phyloP scores from a whole-genome alignment of 257 asterid species.

The Rauvolfia tetraphylla region DNA sequence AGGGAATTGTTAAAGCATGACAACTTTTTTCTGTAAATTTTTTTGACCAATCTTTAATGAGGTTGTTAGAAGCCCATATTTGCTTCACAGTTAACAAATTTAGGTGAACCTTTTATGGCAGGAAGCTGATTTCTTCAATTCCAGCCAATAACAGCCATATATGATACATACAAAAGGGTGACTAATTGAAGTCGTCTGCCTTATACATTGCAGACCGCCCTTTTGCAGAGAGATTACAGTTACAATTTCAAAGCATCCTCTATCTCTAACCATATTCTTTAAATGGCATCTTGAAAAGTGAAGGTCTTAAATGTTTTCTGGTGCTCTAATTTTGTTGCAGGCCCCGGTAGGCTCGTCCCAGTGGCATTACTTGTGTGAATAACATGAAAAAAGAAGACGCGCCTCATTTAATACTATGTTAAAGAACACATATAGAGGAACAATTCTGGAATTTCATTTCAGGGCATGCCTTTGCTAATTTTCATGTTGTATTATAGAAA shows the following conservation, averaged over 20 bases:
- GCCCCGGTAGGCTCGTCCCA: neutral
- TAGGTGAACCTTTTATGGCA: conserved; percentile 11
- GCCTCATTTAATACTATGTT: no score
- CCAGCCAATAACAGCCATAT: neutral
- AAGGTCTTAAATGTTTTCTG: neutral
- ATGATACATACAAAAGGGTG: neutral
- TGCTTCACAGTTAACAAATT: neutral
- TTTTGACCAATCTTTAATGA: conserved; percentile 12
- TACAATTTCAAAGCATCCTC: neutral
- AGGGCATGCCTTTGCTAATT: no score
- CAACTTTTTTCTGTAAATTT: neutral
- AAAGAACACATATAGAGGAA: no score
- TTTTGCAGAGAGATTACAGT: neutral
- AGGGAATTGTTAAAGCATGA: neutral
- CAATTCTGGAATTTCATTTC: no score
- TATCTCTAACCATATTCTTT: neutral
- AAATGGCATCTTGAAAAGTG: neutral
- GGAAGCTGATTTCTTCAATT: neutral
- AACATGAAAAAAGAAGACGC: no score
- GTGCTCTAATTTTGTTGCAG: no score
- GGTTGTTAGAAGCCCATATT: neutral
- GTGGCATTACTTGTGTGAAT: neutral
- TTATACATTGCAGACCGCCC: neutral
- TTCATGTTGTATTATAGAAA: no score
- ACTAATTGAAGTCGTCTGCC: neutral